Percentiles rank a stretch among this genome's conserved stretches.
Conservation (phyloP, 2,329 filamentous ascomycete species). For the Epichloe hybrida region DNA sequence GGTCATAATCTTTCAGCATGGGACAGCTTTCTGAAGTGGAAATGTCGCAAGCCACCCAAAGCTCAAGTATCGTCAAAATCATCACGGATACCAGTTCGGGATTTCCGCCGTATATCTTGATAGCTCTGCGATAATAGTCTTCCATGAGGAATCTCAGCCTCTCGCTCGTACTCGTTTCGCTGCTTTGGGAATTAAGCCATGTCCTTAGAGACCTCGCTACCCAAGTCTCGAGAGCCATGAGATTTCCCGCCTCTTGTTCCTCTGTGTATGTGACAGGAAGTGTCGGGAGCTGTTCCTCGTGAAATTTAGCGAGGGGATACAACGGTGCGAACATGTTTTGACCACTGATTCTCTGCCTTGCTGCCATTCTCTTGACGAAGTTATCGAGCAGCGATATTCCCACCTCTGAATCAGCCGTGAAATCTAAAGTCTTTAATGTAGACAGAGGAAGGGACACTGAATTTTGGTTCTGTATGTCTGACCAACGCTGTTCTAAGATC, state of each 20-base stretch:
- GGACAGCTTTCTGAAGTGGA: slow-evolving; percentile 24
- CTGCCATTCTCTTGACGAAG: not conserved
- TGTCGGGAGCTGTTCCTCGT: not conserved
- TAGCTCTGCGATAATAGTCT: slow-evolving; percentile 20
- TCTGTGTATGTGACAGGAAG: not conserved
- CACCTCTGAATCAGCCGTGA: slow-evolving; percentile 2
- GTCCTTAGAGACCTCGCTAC: slow-evolving; percentile 22
- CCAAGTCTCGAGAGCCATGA: slow-evolving; percentile 32
- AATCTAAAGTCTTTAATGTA: not conserved
- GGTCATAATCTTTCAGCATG: slow-evolving; percentile 31
- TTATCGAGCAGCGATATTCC: slow-evolving; percentile 5
- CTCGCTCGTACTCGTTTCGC: slow-evolving; percentile 12
- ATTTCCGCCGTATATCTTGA: slow-evolving; percentile 20
- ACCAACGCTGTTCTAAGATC: slow-evolving; percentile 1
- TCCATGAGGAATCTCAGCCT: slow-evolving; percentile 19
- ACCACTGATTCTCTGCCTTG: not conserved
- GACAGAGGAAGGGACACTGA: slow-evolving; percentile 26
- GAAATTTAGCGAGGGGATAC: not conserved
- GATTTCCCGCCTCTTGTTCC: not conserved
- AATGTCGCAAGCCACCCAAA: slow-evolving; percentile 46
- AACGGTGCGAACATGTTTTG: not conserved
- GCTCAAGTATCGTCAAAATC: slow-evolving; percentile 39
- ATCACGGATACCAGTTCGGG: slow-evolving; percentile 38
- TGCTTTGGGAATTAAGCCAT: slow-evolving; percentile 24
- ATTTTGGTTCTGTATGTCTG: slow-evolving; percentile 35